Evolutionary conservation across 768 basidiomycete genomes (phyloP).

Genomic region (Rhizopogon vinicolor): DNA sequence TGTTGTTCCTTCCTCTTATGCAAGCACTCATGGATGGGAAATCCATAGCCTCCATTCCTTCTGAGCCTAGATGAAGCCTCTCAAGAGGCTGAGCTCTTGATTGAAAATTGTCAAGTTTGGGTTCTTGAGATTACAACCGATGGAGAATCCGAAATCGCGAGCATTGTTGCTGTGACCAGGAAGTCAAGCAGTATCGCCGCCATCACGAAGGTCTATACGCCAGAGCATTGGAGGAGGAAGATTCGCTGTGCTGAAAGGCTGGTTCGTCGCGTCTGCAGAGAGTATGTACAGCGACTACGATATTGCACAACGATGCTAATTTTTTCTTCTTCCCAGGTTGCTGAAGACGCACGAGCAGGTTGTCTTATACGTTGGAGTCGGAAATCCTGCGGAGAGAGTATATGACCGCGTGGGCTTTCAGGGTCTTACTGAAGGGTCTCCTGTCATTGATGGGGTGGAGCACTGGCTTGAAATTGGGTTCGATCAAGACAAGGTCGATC

Average conservation of each 20-base stretch:
- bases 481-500: slow-evolving; percentile 34
- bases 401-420: slow-evolving; percentile 66
- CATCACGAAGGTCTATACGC: slow-evolving; percentile 72
- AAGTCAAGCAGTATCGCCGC: slow-evolving; percentile 52
- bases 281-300: slow-evolving; percentile 32
- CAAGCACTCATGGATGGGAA: not conserved
- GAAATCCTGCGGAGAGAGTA: slow-evolving; percentile 45
- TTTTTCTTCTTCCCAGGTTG: slow-evolving; percentile 20
- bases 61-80: slow-evolving; percentile 38
- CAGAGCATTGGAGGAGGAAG: slow-evolving; percentile 47
- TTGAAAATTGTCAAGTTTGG: slow-evolving; percentile 50
- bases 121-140: slow-evolving; percentile 44
- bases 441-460: slow-evolving; percentile 39
- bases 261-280: slow-evolving; percentile 49
- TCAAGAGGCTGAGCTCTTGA: slow-evolving; percentile 47
- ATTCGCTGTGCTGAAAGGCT: slow-evolving; percentile 59
- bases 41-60: slow-evolving; percentile 48
- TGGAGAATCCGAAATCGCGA: slow-evolving; percentile 42
- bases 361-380: slow-evolving; percentile 59
- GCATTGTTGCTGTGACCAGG: slow-evolving; percentile 65
- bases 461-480: slow-evolving; percentile 67
- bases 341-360: slow-evolving; percentile 41
- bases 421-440: slow-evolving; percentile 35
- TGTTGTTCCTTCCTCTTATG: not conserved
- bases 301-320: not conserved